phyloP scores from a whole-genome alignment of 257 asterid genomes.

The Plantago major region DNA sequence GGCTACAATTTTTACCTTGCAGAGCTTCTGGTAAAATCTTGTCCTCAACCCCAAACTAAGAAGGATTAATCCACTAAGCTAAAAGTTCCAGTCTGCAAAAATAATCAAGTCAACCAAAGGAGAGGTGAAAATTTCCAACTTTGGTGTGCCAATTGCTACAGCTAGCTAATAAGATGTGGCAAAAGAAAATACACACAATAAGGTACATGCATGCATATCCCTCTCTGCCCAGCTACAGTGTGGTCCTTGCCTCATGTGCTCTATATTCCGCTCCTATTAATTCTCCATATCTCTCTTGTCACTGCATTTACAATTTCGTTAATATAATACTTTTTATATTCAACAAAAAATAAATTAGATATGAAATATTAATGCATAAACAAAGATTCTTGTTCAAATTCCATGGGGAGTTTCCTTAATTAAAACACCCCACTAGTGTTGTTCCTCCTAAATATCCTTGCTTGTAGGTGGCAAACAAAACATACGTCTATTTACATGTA shows the following conservation, averaged over 20 bases:
- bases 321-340: background rate
- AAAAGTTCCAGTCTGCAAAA: no score
- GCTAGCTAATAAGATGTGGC: no score
- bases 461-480: slow-evolving; percentile 11
- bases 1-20: no score
- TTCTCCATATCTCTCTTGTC: background rate
- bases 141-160: background rate
- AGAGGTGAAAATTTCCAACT: background rate
- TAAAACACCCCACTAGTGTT: slow-evolving; percentile 25
- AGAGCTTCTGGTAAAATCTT: no score
- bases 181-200: background rate
- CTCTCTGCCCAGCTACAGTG: background rate
- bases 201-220: background rate
- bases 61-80: no score
- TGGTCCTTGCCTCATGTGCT: slow-evolving; percentile 54
- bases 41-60: no score
- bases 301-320: background rate
- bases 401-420: slow-evolving; percentile 33
- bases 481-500: background rate
- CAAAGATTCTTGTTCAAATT: no score
- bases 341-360: background rate
- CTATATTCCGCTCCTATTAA: background rate
- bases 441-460: slow-evolving; percentile 21
- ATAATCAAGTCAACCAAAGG: background rate
- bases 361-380: background rate